Percentiles rank a stretch among this genome's conserved stretches.
Conservation (phyloP, 345 rosid genomes). For the Litchi chinensis region DNA sequence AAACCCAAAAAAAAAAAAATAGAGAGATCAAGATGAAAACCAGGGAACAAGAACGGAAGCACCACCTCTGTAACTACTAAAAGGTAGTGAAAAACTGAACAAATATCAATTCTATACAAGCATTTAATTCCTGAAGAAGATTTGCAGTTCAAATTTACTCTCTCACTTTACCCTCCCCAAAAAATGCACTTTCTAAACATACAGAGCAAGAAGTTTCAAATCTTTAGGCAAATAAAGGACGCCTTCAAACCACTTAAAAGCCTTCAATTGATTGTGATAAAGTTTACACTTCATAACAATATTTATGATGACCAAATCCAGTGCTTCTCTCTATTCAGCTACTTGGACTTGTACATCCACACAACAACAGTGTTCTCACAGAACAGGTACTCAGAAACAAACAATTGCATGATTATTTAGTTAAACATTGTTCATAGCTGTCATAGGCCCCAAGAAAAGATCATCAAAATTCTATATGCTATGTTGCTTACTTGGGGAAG, state of each 20-base stretch:
- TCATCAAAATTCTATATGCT: not conserved
- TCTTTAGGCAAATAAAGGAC: not conserved
- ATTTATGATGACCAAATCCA: not conserved
- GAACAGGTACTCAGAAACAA: not conserved
- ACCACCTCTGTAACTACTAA: not conserved
- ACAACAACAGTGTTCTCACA: not conserved
- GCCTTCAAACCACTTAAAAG: not conserved
- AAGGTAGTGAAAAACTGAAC: not conserved
- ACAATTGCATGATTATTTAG: not conserved
- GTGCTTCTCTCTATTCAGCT: not conserved
- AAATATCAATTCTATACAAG: not conserved
- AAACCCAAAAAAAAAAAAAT: not conserved
- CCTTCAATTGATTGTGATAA: not conserved
- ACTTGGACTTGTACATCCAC: not conserved
- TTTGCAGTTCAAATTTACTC: not conserved
- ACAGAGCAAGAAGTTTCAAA: not conserved
- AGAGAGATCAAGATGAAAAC: not conserved
- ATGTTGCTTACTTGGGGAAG: not conserved
- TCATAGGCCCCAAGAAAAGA: not conserved
- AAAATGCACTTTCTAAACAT: not conserved
- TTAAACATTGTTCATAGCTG: not conserved
- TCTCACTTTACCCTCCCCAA: not conserved
- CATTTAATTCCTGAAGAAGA: not conserved
- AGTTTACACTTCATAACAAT: not conserved
- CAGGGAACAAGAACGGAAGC: not conserved